Evolutionary conservation across 441 rosid species (phyloP), one percentile per base, ranked within the genome.

Genomic region (Sinapis alba): DNA sequence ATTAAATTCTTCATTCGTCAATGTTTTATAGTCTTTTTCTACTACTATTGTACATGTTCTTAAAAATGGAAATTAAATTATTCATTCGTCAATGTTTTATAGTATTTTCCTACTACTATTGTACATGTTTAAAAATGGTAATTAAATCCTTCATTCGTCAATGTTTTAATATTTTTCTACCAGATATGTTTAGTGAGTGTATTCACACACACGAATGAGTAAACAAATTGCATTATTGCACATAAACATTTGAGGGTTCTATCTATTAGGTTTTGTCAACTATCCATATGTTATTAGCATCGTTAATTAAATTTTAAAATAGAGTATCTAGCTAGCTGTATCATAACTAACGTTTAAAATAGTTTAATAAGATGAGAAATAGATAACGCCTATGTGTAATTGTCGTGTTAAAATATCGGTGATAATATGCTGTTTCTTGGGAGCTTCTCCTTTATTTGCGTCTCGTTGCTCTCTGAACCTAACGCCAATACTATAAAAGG

Each of bases 351-450:
- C 56, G 23, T 16, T 50, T 50, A 7, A 47, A 47, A 47, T 47
- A 47, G 21, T 47, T 16, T 51, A 19, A 51, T 51, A 51, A 19
- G 24, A 51, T 50, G 56, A 50, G 11, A 19, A 20, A 19, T 53
- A 3, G 26, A 20, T 20, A 53, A 53, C 58, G 58, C 19, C 34
- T 26, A 58, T 58, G 62, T 26, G 51, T 62, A 62, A 62, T 19
- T 19, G 62, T 58, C 34, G 62, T 19, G 73, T 38, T 30, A 70
- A 76, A 43, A 63, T 56, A 71, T 63, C 75, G 71, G 56, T 32
- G 72, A 65, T 71, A 77, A 71, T 47, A 65, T 47, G 76, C 68
- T 58, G 80, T 77, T 77, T 65, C 56, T 45, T 18, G 38, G 62
- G 72, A 71, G 67, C 62, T 58, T 77, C 76, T 70, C 61, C 61